Base-by-base conservation (phyloP, 768 basidiomycete species). In the Sporobolomyces pararoseus region DNA sequence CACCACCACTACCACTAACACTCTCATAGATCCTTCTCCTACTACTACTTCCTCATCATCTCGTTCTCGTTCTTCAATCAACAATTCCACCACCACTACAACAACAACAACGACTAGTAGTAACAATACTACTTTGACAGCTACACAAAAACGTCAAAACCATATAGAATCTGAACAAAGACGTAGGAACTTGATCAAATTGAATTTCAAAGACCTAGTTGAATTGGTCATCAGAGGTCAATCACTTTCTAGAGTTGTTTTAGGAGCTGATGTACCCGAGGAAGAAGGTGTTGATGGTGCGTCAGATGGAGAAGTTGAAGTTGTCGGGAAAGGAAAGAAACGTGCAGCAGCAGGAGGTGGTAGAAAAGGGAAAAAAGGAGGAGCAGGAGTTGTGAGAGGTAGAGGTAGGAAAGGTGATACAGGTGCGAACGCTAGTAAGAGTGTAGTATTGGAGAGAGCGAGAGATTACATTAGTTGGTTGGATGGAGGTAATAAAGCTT, bases 111-210 rank as follows among this genome's bases (percentile, higher is more conserved):
- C 51, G 10, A 32, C 31, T 34, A 17, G 32, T 34, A 32, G 21
- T 34, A 6, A 32, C 53, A 54, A 14, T 21, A 39, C 19, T 9
- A 42, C 39, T 42, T 32, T 94, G 31, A 87, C 88, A 2, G 85
- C 89, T 0, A 87, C 88, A 3, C 90, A 93, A 82, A 94, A 94
- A 78, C 90, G 93, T 78, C 88, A 88, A 47, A 94, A 94, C 76
- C 92, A 95, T 81, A 93, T 95, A 82, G 87, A 91, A 85, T 91
- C 90, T 10, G 92, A 95, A 78, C 91, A 95, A 80, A 90, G 90
- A 76, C 89, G 92, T 12, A 86, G 92, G 14, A 94, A 94, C 76
- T 89, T 89, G 59, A 95, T 95, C 74, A 87, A 90, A 49, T 88
- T 90, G 71, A 91, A 91, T 47, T 95, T 93, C 79, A 86, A 89